A percentile compares a stretch with the other conserved stretches of the same genome.
Evolutionary conservation across 108 stramenopile genomes (phyloP).

Genomic region (Fistulifera solaris): DNA sequence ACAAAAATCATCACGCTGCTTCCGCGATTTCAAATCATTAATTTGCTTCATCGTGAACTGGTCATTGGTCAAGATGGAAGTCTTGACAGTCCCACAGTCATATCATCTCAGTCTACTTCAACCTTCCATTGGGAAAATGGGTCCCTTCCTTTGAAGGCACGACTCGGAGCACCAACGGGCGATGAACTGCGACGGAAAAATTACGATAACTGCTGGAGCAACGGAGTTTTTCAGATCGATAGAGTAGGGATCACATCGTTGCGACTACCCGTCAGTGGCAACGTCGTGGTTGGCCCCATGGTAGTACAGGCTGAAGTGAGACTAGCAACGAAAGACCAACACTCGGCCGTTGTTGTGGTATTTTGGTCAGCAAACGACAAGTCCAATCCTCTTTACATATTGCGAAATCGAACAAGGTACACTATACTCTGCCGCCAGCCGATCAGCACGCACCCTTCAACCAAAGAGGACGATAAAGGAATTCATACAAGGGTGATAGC

Average conservation of each 20-base stretch:
- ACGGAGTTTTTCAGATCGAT: slow-evolving; percentile 54
- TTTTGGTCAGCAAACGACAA: slow-evolving; percentile 61
- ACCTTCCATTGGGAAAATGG: slow-evolving; percentile 60
- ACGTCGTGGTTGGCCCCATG: slow-evolving; percentile 23
- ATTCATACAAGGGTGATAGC: not conserved
- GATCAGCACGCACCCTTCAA: slow-evolving; percentile 24
- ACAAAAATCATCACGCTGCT: slow-evolving; percentile 58
- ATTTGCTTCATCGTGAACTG: slow-evolving; percentile 44
- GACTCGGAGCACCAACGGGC: slow-evolving; percentile 28
- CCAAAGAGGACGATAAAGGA: slow-evolving; percentile 4
- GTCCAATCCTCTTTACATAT: slow-evolving; percentile 57
- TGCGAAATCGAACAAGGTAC: slow-evolving; percentile 41
- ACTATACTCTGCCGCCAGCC: slow-evolving; percentile 65
- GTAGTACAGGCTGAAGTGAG: slow-evolving; percentile 71
- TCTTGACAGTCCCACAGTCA: slow-evolving; percentile 19
- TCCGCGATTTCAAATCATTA: slow-evolving; percentile 65
- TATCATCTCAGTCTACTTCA: slow-evolving; percentile 48
- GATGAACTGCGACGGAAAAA: slow-evolving; percentile 20
- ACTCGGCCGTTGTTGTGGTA: slow-evolving; percentile 60
- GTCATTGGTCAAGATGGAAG: slow-evolving; percentile 65
- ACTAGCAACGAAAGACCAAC: slow-evolving; percentile 64
- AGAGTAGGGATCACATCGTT: slow-evolving; percentile 72
- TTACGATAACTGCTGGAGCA: slow-evolving; percentile 42
- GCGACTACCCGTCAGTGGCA: slow-evolving; percentile 33
- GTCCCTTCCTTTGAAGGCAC: slow-evolving; percentile 37